These are phyloP conservation scores for Tylopilus sp. DNA, from an alignment of 1,284 basidiomycete genomes.

Conservation along the genomic window DNA sequence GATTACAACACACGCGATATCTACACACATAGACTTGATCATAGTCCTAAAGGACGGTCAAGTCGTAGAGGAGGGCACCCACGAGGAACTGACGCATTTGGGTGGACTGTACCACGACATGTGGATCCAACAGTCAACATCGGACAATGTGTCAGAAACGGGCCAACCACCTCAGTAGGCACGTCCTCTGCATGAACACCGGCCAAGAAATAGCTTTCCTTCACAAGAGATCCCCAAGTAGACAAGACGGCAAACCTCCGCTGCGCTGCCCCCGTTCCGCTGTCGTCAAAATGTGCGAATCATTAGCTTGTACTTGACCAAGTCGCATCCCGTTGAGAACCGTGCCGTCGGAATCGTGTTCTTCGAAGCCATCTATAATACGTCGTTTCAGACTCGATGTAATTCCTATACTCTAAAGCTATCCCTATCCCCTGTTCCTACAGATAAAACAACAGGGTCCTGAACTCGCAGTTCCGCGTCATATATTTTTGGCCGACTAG, in stretches of 20 bases:
- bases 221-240: no score
- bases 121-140: constrained; percentile 78
- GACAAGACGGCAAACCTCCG: not conserved
- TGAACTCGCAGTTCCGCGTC: no score
- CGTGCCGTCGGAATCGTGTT: no score
- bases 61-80: constrained; percentile 90
- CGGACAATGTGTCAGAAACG: constrained; percentile 21
- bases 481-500: no score
- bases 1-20: not conserved
- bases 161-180: constrained; percentile 4
- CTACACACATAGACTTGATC: constrained; percentile 63
- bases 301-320: not conserved
- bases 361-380: no score
- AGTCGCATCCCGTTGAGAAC: not conserved
- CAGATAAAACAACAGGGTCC: no score
- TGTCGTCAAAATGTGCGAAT: not conserved
- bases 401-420: no score
- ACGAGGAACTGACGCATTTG: constrained; percentile 72
- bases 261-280: not conserved
- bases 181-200: not conserved
- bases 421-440: no score
- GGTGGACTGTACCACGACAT: constrained; percentile 80
- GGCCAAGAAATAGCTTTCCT: no score
- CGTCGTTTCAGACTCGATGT: no score
- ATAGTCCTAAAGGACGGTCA: constrained; percentile 84